Conservation (phyloP, 345 rosid species). For the Eutrema japonicum region DNA sequence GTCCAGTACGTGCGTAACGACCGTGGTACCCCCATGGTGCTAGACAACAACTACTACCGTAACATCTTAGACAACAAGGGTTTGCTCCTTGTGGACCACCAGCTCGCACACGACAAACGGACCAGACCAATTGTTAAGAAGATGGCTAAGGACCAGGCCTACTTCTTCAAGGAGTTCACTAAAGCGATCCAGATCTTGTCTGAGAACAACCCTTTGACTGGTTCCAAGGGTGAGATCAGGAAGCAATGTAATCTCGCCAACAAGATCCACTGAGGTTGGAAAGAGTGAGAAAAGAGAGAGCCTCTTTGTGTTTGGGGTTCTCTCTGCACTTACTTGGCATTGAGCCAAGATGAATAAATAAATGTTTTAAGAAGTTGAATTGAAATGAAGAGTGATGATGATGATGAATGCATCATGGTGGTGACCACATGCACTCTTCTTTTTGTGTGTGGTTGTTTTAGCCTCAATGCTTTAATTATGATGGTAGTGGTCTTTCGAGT, state of each 20-base stretch:
- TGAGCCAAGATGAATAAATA: slow-evolving; percentile 31
- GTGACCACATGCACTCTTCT: slow-evolving; percentile 39
- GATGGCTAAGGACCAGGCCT: slow-evolving; percentile 91
- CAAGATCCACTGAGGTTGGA: slow-evolving; percentile 65
- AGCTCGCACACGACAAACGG: slow-evolving; percentile 80
- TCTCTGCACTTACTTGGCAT: slow-evolving; percentile 32
- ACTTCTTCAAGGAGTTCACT: slow-evolving; percentile 91
- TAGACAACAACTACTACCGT: slow-evolving; percentile 96
- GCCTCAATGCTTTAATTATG: slow-evolving; percentile 41
- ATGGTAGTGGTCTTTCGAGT: slow-evolving; percentile 34
- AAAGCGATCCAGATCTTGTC: slow-evolving; percentile 83
- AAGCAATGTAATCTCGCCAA: slow-evolving; percentile 84
- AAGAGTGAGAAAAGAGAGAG: slow-evolving; percentile 7
- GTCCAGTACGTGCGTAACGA: slow-evolving; percentile 97
- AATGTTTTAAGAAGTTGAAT: slow-evolving; percentile 23
- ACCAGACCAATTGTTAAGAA: slow-evolving; percentile 91
- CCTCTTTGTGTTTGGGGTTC: slow-evolving; percentile 36
- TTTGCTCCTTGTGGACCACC: slow-evolving; percentile 83
- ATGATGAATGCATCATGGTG: slow-evolving; percentile 41
- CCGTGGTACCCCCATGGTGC: slow-evolving; percentile 88
- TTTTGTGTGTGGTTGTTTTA: slow-evolving; percentile 35
- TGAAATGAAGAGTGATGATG: slow-evolving; percentile 41
- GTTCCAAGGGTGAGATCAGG: slow-evolving; percentile 89
- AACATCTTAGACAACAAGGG: slow-evolving; percentile 97
- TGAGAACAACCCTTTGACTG: slow-evolving; percentile 95